A percentile compares a stretch with the other conserved stretches of the same genome.
Conservation (phyloP, 208 protist species). For the Wallacemonas sp. region DNA sequence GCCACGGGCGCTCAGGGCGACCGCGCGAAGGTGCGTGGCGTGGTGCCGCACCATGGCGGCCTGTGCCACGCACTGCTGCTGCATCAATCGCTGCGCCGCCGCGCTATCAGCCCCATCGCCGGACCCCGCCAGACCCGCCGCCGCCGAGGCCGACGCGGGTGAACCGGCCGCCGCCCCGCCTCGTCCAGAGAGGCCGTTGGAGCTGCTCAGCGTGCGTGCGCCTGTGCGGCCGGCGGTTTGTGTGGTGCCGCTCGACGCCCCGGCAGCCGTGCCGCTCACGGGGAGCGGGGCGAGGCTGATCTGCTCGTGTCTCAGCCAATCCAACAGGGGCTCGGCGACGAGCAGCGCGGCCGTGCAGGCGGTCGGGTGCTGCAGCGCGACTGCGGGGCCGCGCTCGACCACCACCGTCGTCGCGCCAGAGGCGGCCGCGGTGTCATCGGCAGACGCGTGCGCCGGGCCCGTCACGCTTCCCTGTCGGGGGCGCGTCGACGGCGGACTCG, state of each 20-base stretch:
- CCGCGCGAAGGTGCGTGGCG: slow-evolving; percentile 20
- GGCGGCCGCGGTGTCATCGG: slow-evolving; percentile 9
- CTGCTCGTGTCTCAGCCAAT: slow-evolving; percentile 34
- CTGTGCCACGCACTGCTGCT: slow-evolving; percentile 23
- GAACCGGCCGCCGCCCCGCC: not conserved
- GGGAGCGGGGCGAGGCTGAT: slow-evolving; percentile 8
- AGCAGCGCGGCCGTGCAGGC: slow-evolving; percentile 65
- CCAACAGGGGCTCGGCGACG: slow-evolving; percentile 49
- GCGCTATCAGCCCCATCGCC: not conserved
- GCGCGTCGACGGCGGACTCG: not conserved
- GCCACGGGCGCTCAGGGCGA: slow-evolving; percentile 17
- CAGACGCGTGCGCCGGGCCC: no score
- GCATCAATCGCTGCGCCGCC: not conserved
- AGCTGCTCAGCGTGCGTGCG: slow-evolving; percentile 4
- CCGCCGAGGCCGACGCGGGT: not conserved
- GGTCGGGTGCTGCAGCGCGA: slow-evolving; percentile 19
- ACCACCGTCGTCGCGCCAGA: not conserved
- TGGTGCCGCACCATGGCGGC: slow-evolving; percentile 31
- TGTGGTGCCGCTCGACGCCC: not conserved
- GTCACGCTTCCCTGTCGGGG: no score
- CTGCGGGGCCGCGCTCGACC: not conserved
- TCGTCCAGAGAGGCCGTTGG: not conserved
- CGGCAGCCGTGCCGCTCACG: not conserved
- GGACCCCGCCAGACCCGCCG: not conserved
- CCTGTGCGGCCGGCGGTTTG: not conserved